Conservation (phyloP, 495 filamentous ascomycete genomes). For the Lepidopterella palustris region DNA sequence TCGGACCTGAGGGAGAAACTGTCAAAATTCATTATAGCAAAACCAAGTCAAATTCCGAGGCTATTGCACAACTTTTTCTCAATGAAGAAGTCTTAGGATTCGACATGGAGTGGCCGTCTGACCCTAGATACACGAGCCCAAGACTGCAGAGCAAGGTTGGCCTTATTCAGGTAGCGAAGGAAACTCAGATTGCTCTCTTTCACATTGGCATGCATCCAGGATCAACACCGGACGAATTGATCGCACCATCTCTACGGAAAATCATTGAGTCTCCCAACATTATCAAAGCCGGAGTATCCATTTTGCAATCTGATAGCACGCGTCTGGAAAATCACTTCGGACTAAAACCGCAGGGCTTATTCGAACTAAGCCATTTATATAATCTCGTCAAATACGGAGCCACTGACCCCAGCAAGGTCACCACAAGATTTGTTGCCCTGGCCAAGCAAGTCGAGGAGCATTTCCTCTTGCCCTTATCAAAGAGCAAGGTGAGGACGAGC, state of each 20-base stretch:
- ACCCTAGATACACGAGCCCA: constrained; percentile 40
- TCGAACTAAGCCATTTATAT: constrained; percentile 77
- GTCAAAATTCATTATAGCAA: constrained; percentile 72
- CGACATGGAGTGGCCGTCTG: constrained; percentile 69
- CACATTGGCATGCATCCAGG: constrained; percentile 55
- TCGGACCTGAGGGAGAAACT: constrained; percentile 41
- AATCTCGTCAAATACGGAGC: constrained; percentile 61
- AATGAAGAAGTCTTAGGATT: constrained; percentile 36
- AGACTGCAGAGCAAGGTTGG: constrained; percentile 54
- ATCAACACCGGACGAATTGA: constrained; percentile 44
- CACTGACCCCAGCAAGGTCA: constrained; percentile 47
- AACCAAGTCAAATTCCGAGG: constrained; percentile 57
- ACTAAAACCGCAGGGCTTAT: constrained; percentile 56
- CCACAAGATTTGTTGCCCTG: constrained; percentile 59
- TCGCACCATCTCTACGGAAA: constrained; percentile 59
- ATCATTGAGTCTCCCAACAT: constrained; percentile 65
- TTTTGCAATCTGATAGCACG: constrained; percentile 64
- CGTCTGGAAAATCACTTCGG: constrained; percentile 59
- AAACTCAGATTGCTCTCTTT: constrained; percentile 73
- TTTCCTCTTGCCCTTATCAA: constrained; percentile 69
- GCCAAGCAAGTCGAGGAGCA: constrained; percentile 62
- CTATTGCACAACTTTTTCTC: constrained; percentile 30
- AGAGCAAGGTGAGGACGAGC: constrained; percentile 62
- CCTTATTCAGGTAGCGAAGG: constrained; percentile 72
- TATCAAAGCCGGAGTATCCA: constrained; percentile 65